Evolutionary conservation across 306 rosid species (phyloP).

Genomic region (Ammopiptanthus mongolicus): DNA sequence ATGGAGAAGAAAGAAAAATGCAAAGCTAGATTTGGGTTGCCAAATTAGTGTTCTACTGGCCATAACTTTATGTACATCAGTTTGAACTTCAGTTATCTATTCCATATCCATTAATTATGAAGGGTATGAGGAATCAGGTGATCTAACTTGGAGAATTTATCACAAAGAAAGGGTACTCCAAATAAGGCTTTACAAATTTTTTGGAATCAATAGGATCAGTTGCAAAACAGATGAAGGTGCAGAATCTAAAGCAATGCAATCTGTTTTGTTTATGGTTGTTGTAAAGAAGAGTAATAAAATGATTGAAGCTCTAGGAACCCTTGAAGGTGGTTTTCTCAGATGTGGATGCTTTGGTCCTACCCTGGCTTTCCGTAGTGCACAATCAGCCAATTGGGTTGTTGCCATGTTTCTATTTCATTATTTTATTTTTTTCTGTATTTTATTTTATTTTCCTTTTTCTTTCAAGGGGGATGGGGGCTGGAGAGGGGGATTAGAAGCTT

Average conservation of each 20-base stretch:
- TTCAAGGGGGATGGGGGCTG: background rate
- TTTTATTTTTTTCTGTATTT: constrained; percentile 1
- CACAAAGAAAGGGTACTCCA: background rate
- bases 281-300: background rate
- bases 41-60: background rate
- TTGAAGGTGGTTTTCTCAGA: constrained; percentile 14
- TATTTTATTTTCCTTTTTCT: background rate
- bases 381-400: constrained; percentile 4
- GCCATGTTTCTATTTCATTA: background rate
- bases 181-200: constrained; percentile 6
- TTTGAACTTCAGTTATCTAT: background rate
- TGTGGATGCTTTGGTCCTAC: background rate
- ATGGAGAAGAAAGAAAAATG: constrained; percentile 17
- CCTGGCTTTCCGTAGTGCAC: background rate
- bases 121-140: constrained; percentile 19
- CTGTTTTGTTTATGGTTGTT: constrained; percentile 29
- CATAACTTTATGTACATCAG: background rate
- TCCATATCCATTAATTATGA: constrained; percentile 2
- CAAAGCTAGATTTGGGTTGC: constrained; percentile 17
- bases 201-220: background rate
- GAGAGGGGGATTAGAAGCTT: constrained; percentile 11
- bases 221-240: background rate
- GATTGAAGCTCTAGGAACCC: constrained; percentile 9
- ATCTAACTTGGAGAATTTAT: constrained; percentile 19
- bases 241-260: constrained; percentile 2